Evolutionary conservation across 441 rosid species (phyloP), one percentile per base, ranked within the genome.

Genomic region (Pelargonium myrrhifolium): DNA sequence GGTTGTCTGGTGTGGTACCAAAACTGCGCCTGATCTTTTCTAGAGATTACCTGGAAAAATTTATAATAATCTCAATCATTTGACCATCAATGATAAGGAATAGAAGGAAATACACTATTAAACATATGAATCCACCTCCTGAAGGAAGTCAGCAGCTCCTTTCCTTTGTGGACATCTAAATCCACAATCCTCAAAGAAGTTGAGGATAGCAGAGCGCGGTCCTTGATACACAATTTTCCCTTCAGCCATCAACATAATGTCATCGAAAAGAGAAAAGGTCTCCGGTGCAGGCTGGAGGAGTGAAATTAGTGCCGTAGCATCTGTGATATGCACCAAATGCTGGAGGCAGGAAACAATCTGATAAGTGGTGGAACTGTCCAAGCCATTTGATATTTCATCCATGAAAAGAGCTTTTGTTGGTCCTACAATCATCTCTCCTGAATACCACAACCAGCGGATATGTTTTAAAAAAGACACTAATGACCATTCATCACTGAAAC

Each of bases 1-100:
- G 75, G 81, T 31, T 66, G 47, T 3, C 74, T 73, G 0, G 56
- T 49, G 37, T 14, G 26, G 61, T 69, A 47, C 89, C 87, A 85
- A 62, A 77, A 85, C 56, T 85, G 87, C 1, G 63, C 79, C 70
- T 83, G 89, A 75, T 85, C 89, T 68, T 85, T 85, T 51, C 64
- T 79, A 2, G 89, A 85, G 59, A 80, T 76, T 17, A 85, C 81
- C 89, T 85, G 76, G 17, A 43, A 26, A 15, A 59, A 22, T 42
- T 18, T n/a, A 68, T 9, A 43, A 64, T 11, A 42, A 14, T 12
- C n/a, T 12, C 12, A 65, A 40, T n/a, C 5, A n/a, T n/a, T n/a
- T n/a, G n/a, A n/a, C n/a, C n/a, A n/a, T n/a, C n/a, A n/a, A n/a
- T n/a, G n/a, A n/a, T n/a, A n/a, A n/a, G n/a, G n/a, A n/a, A n/a